Base-by-base conservation (phyloP, 2,329 filamentous ascomycete genomes). In the Rhynchosporium graminicola region DNA sequence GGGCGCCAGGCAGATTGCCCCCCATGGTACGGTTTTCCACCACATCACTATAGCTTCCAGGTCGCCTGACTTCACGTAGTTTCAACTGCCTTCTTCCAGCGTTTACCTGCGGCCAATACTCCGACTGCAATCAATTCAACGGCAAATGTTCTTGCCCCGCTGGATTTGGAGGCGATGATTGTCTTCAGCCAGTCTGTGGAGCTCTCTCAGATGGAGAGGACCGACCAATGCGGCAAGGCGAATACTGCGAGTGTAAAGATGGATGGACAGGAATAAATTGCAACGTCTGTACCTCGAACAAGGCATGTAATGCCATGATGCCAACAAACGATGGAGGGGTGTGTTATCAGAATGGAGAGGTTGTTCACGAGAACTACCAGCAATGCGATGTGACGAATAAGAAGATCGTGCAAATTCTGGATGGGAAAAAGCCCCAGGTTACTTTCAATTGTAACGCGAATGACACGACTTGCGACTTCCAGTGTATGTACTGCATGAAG, bases 191-290 rank as follows among this genome's bases (percentile, higher is more conserved):
- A 70, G 87, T 97, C 6, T 99, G 95, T 74, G 95, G 94, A 62
- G 95, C 93, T 43, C 82, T 97, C 46, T 86, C 90, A 45, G 88
- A 92, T 70, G 93, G 92, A 67, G 83, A 83, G 69, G 87, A 98
- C 71, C 85, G 95, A 69, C 85, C 88, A 28, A 87, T 91, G 74
- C 86, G 95, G 73, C 79, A 86, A 58, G 87, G 85, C 66, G 82
- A 87, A 62, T 79, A 81, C 46, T 99, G 95, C 78, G 80, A 92
- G 47, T 99, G 95, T 76, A 89, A 93, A 73, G 90, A 96, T 43
- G 95, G 95, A 61, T 99, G 95, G 95, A 85, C 85, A 46, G 95
- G 95, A 67, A 94, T 99, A 78, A 99, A 99, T 80, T 99, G 95
- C 84, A 99, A 95, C 72, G 91, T 99, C 61, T 99, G 95, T 77